Evolutionary conservation across 1,284 basidiomycete genomes (phyloP), one percentile per base, ranked within the genome.

Genomic region (Ceratobasidium sp.): DNA sequence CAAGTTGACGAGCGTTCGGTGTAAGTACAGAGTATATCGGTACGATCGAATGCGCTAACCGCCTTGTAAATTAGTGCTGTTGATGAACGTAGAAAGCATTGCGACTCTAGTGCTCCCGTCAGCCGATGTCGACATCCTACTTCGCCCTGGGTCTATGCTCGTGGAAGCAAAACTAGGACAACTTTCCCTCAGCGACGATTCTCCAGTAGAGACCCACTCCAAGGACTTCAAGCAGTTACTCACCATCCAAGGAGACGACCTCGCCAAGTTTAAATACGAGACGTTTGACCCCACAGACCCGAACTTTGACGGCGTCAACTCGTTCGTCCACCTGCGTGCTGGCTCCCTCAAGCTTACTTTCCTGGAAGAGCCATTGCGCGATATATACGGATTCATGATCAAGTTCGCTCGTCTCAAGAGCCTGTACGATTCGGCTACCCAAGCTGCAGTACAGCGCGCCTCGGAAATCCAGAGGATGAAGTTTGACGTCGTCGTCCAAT

Each of bases 201-300:
- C 92, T 14, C 81, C 86, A 27, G 83, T 86, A 27, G 85, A 89
- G 75, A 87, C 87, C 18, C 86, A 90, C 48, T 88, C 89, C 23
- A 88, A 90, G 0, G 89, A 92, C 76, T 98, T 97, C 87, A 94
- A 95, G 82, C 91, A 96, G 82, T 89, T 99, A 10, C 86, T 99
- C 76, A 94, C 96, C 41, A 99, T 99, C 77, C 96, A 99, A 83
- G 98, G 97, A 52, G 91, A 96, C 81, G 95, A 99, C 84, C 91
- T 99, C 65, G 97, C 96, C 33, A 95, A 98, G 84, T 96, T 99
- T 86, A 91, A 90, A 75, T 99, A 99, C 85, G 94, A 98, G 85
- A 99, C 96, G 0, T 97, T 92, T 85, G 94, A 97, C 84, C 84
- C 86, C 2, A 82, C 81, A 10, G 88, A 89, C 50, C 90, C 94